These are phyloP conservation scores for Blastomyces parvus DNA, from an alignment of 2,329 filamentous ascomycete species.

Conservation along the genomic window DNA sequence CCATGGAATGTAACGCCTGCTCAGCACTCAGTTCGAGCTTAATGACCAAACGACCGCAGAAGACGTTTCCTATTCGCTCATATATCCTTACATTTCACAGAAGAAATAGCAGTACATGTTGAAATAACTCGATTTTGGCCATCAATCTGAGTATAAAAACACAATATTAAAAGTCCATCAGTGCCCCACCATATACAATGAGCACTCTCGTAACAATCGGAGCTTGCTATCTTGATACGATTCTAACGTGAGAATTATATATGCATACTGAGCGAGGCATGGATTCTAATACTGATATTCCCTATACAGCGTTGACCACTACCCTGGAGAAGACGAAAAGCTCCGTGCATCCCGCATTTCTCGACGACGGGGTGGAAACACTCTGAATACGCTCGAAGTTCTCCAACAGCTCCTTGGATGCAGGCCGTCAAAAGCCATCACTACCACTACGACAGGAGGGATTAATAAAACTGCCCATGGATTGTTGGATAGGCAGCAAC, in stretches of 20 bases:
- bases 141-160: background rate
- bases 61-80: background rate
- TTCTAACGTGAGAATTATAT: slow-evolving; percentile 44
- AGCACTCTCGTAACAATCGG: slow-evolving; percentile 53
- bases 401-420: slow-evolving; percentile 50
- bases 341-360: slow-evolving; percentile 53
- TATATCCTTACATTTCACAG: background rate
- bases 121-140: background rate
- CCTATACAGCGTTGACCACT: slow-evolving; percentile 50
- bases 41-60: background rate
- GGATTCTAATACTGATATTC: slow-evolving; percentile 7
- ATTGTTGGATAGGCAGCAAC: background rate
- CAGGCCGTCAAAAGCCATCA: slow-evolving; percentile 1
- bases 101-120: background rate
- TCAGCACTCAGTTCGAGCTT: background rate
- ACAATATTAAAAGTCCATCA: background rate
- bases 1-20: background rate
- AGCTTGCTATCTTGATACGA: slow-evolving; percentile 60
- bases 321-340: slow-evolving; percentile 62
- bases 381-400: slow-evolving; percentile 62
- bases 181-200: slow-evolving; percentile 25
- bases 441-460: background rate
- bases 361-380: slow-evolving; percentile 61
- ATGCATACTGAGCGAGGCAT: background rate
- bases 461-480: background rate